Evolutionary conservation across 768 basidiomycete species (phyloP).

Genomic region (Xerocomellus amylosporus): DNA sequence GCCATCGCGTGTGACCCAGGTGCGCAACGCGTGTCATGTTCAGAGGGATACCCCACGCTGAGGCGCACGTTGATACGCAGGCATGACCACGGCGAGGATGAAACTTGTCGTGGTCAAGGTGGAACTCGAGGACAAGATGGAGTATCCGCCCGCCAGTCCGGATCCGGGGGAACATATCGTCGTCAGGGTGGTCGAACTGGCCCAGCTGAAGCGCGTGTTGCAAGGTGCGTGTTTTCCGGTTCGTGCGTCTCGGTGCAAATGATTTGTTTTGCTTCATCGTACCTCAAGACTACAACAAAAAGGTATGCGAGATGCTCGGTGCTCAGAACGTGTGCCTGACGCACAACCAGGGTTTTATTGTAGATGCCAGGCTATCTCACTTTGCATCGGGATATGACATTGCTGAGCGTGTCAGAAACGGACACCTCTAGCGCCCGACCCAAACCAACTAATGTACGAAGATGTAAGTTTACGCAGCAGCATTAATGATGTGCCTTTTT

Average conservation of each 20-base stretch:
- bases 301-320: constrained; percentile 37
- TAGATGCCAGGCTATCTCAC: constrained; percentile 78
- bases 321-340: background rate
- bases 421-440: constrained; percentile 19
- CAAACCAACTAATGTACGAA: background rate
- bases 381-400: constrained; percentile 70
- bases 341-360: constrained; percentile 48
- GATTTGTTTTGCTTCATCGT: background rate
- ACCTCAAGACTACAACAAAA: constrained; percentile 53
- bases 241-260: background rate
- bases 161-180: constrained; percentile 87
- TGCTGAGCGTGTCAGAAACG: constrained; percentile 38
- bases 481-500: constrained; percentile 47
- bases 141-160: constrained; percentile 69
- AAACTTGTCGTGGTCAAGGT: constrained; percentile 76
- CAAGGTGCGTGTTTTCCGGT: constrained; percentile 50
- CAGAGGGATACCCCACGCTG: background rate
- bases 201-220: constrained; percentile 59
- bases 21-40: constrained; percentile 20
- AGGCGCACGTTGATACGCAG: constrained; percentile 35
- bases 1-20: constrained; percentile 71
- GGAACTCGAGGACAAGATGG: constrained; percentile 60
- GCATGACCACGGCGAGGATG: constrained; percentile 95
- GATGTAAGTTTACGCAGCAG: constrained; percentile 1
- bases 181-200: constrained; percentile 64